These are phyloP conservation scores for Sporothrix protearum DNA, from an alignment of 2,329 filamentous ascomycete species.

Conservation along the genomic window DNA sequence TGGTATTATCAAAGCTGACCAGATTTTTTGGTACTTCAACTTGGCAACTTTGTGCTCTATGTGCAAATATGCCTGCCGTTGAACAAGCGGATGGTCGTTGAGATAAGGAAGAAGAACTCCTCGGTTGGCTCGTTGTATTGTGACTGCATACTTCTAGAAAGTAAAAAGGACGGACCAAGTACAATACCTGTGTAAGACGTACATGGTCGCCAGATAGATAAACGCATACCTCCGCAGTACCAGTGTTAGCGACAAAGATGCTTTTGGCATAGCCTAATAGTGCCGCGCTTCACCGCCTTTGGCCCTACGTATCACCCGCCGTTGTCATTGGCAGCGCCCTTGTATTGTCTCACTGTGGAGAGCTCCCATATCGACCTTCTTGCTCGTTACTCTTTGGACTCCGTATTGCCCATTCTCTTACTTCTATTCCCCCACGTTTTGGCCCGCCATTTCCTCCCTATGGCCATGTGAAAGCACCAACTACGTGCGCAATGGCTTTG, in stretches of 20 bases:
- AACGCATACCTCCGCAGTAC: too few relatives aligned
- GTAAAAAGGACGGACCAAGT: neutral
- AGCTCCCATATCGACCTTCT: slow-evolving; percentile 14
- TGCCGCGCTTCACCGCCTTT: slow-evolving; percentile 22
- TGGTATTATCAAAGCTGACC: neutral
- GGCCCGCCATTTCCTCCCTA: neutral
- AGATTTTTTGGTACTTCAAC: neutral
- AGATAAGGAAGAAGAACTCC: too few relatives aligned
- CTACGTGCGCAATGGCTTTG: slow-evolving; percentile 54
- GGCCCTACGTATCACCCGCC: neutral
- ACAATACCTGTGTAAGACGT: neutral
- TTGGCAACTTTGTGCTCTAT: too few relatives aligned
- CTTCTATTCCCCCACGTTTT: neutral
- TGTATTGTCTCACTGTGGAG: neutral
- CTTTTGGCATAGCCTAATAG: slow-evolving; percentile 2
- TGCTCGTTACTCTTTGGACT: neutral
- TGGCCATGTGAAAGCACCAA: slow-evolving; percentile 20
- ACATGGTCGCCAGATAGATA: too few relatives aligned
- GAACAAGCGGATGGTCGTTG: too few relatives aligned
- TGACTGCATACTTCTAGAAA: neutral
- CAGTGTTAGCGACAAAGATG: slow-evolving; percentile 1
- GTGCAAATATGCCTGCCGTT: neutral
- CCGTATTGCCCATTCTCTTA: neutral
- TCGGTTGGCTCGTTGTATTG: neutral
- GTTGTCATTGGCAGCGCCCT: slow-evolving; percentile 7